Evolutionary conservation across 768 basidiomycete genomes (phyloP).

Genomic region (Auricularia auricula-judae): DNA sequence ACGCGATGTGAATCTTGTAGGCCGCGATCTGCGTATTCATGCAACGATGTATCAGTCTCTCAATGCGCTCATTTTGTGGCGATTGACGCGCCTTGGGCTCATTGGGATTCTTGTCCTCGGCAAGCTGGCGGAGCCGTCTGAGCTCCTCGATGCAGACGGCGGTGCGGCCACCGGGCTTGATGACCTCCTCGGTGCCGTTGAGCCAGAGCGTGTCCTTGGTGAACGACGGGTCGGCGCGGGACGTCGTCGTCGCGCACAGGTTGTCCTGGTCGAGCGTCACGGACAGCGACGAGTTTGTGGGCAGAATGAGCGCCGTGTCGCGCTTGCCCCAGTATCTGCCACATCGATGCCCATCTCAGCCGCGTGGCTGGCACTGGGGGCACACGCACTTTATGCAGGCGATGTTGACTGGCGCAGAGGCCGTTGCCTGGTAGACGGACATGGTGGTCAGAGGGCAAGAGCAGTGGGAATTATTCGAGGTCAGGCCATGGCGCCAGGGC

Average conservation of each 20-base stretch:
- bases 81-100: slow-evolving; percentile 48
- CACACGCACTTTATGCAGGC: slow-evolving; percentile 84
- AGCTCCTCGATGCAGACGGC: slow-evolving; percentile 81
- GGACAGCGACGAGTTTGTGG: slow-evolving; percentile 96
- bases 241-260: slow-evolving; percentile 86
- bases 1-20: slow-evolving; percentile 77
- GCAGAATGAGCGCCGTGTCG: slow-evolving; percentile 87
- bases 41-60: too few species aligned
- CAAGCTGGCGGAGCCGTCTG: slow-evolving; percentile 58
- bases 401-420: slow-evolving; percentile 92
- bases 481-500: background rate
- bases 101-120: slow-evolving; percentile 59
- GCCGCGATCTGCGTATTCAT: slow-evolving; percentile 42
- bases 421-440: slow-evolving; percentile 65
- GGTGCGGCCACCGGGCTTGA: slow-evolving; percentile 69
- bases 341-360: slow-evolving; percentile 4
- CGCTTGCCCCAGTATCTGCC: slow-evolving; percentile 97
- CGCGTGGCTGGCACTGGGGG: background rate
- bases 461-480: background rate
- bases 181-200: slow-evolving; percentile 85
- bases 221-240: slow-evolving; percentile 70
- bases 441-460: slow-evolving; percentile 1
- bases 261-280: slow-evolving; percentile 96
- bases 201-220: slow-evolving; percentile 80
- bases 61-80: too few species aligned